Percentiles rank a stretch among this genome's conserved stretches.
These are phyloP conservation scores for Lanmaoa rubissima DNA, from an alignment of 768 basidiomycete species.

Conservation along the genomic window DNA sequence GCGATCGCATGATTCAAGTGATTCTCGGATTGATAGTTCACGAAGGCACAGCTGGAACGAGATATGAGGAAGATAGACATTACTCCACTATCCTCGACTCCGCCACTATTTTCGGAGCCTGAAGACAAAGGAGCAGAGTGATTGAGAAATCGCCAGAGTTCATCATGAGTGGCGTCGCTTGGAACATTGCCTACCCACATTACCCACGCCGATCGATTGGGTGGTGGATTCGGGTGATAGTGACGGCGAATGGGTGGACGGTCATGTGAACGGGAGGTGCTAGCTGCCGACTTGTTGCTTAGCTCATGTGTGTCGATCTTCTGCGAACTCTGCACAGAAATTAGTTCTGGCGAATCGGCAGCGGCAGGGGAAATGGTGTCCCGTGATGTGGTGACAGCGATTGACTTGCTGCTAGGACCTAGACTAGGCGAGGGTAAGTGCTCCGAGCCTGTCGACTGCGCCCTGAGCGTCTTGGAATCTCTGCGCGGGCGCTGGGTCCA, in stretches of 20 bases:
- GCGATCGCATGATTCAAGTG: conserved; percentile 65
- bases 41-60: conserved; percentile 93
- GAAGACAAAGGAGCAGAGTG: conserved; percentile 20
- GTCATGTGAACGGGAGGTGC: conserved; percentile 17
- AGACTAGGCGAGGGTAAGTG: conserved; percentile 10
- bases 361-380: background rate
- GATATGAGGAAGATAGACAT: conserved; percentile 88
- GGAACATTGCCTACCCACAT: conserved; percentile 98
- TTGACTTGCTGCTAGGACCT: background rate
- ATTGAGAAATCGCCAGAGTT: conserved; percentile 84
- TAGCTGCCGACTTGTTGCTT: background rate
- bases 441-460: conserved; percentile 14
- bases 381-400: background rate
- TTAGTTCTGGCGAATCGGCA: conserved; percentile 3
- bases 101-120: background rate
- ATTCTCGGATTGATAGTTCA: conserved; percentile 74
- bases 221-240: conserved; percentile 70
- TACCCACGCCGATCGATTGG: conserved; percentile 84
- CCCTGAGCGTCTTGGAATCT: conserved; percentile 21
- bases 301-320: background rate
- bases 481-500: conserved; percentile 15
- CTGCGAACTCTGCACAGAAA: conserved; percentile 2
- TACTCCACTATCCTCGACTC: conserved; percentile 48
- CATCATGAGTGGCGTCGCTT: conserved; percentile 76
- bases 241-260: conserved; percentile 44